Percentiles rank a stretch among this genome's conserved stretches.
phyloP scores from a whole-genome alignment of 768 basidiomycete genomes.

The Macrolepiota fuliginosa region DNA sequence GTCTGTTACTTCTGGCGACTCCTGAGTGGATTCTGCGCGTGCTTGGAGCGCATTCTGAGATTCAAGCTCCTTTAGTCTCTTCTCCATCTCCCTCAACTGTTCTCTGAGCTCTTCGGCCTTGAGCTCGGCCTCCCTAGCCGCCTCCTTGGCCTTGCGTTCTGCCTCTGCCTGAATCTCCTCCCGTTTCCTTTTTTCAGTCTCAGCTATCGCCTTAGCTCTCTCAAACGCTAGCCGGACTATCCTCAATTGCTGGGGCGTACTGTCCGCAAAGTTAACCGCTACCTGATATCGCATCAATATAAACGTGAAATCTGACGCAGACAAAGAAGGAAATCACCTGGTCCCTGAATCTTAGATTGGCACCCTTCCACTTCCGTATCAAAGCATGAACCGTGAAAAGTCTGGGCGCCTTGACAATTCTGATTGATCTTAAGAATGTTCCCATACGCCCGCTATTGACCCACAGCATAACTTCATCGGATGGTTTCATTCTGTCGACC shows the following conservation, averaged over 20 bases:
- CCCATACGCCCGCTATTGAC: neutral
- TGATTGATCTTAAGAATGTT: neutral
- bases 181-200: neutral
- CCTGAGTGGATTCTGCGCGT: neutral
- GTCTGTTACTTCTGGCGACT: neutral
- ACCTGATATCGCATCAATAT: neutral
- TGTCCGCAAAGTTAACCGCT: neutral
- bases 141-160: neutral
- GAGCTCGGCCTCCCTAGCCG: neutral
- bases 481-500: neutral
- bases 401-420: neutral
- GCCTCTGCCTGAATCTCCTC: neutral
- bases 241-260: neutral
- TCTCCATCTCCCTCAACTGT: neutral
- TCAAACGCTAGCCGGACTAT: neutral
- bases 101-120: neutral
- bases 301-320: neutral
- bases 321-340: neutral
- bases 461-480: neutral
- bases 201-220: neutral
- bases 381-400: neutral
- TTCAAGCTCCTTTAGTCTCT: neutral
- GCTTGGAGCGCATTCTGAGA: neutral
- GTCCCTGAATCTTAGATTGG: neutral
- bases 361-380: neutral